phyloP scores from a whole-genome alignment of 257 asterid species.

The Prunella vulgaris region DNA sequence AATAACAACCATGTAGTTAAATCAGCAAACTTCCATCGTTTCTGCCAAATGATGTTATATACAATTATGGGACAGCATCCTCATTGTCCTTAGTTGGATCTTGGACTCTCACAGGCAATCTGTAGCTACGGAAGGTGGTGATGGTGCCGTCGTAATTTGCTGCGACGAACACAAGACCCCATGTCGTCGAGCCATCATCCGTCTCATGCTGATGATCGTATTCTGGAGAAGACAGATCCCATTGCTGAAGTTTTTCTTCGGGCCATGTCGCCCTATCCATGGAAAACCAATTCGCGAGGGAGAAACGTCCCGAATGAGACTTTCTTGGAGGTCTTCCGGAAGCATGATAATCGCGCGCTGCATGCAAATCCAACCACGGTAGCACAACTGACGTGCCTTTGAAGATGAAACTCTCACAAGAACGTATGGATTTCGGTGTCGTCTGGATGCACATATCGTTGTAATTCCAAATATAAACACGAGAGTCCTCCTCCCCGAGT shows the following conservation, averaged over 20 bases:
- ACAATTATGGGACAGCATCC: no score
- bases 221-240: conserved; percentile 22
- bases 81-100: no score
- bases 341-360: background rate
- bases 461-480: conserved; percentile 63
- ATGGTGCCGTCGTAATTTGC: conserved; percentile 67
- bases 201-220: conserved; percentile 17
- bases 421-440: conserved; percentile 41
- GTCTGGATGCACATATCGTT: conserved; percentile 36
- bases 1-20: no score
- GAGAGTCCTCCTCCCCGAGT: conserved; percentile 70
- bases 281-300: conserved; percentile 65
- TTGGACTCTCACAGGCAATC: conserved; percentile 52
- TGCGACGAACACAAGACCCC: conserved; percentile 75
- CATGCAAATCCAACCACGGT: conserved; percentile 48
- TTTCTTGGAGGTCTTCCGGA: background rate
- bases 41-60: no score
- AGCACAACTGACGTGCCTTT: conserved; percentile 53
- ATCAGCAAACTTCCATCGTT: no score
- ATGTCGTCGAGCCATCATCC: conserved; percentile 21
- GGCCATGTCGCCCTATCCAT: conserved; percentile 83
- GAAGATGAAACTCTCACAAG: conserved; percentile 62
- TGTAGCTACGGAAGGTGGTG: conserved; percentile 75
- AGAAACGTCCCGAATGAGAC: conserved; percentile 50
- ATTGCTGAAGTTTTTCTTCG: conserved; percentile 68